Conservation (phyloP, 768 basidiomycete genomes). For the Tricholoma matsutake region DNA sequence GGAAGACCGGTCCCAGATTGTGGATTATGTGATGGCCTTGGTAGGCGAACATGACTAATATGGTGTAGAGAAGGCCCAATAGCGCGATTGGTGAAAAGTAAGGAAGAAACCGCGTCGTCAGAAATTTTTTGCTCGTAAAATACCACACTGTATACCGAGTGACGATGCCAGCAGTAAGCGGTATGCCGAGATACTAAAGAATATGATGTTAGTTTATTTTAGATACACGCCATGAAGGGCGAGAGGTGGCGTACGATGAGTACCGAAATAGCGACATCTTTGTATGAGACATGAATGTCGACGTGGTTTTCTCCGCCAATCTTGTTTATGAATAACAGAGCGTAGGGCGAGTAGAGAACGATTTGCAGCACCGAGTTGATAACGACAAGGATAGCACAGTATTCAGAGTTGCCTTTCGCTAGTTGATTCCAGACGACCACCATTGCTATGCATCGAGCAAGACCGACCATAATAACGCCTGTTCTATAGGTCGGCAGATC, state of each 20-base stretch:
- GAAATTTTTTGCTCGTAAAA: slow-evolving; percentile 42
- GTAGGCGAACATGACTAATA: slow-evolving; percentile 72
- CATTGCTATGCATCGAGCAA: slow-evolving; percentile 72
- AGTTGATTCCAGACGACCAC: slow-evolving; percentile 83
- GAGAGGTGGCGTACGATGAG: slow-evolving; percentile 52
- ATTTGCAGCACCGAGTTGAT: slow-evolving; percentile 81
- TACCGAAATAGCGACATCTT: slow-evolving; percentile 60
- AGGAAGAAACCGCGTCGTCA: slow-evolving; percentile 61
- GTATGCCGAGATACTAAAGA: slow-evolving; percentile 77
- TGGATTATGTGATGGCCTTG: slow-evolving; percentile 67
- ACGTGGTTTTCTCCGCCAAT: slow-evolving; percentile 46
- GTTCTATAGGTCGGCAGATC: slow-evolving; percentile 72
- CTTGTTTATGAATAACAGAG: slow-evolving; percentile 70
- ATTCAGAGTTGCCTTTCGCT: slow-evolving; percentile 63
- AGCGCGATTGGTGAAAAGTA: slow-evolving; percentile 66
- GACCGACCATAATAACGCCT: slow-evolving; percentile 81
- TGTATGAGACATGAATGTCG: slow-evolving; percentile 50
- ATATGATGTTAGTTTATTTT: neutral
- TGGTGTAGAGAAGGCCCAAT: slow-evolving; percentile 78
- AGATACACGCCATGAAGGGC: neutral
- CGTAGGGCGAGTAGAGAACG: slow-evolving; percentile 68
- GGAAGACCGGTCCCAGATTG: slow-evolving; percentile 74
- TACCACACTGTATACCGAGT: slow-evolving; percentile 58
- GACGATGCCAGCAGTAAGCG: slow-evolving; percentile 65
- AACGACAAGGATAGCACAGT: slow-evolving; percentile 78